Percentiles rank a stretch among this genome's conserved stretches.
These are phyloP conservation scores for Linnemannia zychae DNA, from an alignment of 192 early-diverging fungal genomes.

Conservation along the genomic window DNA sequence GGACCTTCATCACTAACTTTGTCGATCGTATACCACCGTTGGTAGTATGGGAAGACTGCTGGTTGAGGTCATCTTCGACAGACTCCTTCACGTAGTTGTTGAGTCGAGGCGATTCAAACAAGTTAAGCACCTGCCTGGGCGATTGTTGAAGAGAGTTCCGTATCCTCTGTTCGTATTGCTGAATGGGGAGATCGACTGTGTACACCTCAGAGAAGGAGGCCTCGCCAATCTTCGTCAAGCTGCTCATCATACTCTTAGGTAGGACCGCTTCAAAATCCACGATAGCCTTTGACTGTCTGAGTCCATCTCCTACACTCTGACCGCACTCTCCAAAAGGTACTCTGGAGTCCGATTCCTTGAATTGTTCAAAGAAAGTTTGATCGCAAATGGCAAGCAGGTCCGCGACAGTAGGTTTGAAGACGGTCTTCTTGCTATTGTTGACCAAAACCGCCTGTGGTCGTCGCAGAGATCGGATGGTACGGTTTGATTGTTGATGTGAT, in stretches of 20 bases:
- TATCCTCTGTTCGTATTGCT: neutral
- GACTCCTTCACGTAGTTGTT: slow-evolving; percentile 26
- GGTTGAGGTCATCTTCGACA: slow-evolving; percentile 29
- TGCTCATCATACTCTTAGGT: slow-evolving; percentile 14
- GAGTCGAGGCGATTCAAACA: slow-evolving; percentile 34
- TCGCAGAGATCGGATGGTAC: slow-evolving; percentile 21
- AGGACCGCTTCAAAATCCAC: slow-evolving; percentile 45
- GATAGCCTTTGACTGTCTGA: neutral
- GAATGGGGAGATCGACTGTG: slow-evolving; percentile 43
- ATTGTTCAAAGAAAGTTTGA: slow-evolving; percentile 45
- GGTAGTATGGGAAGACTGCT: slow-evolving; percentile 48
- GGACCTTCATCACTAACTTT: slow-evolving; percentile 82
- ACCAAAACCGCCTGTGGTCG: slow-evolving; percentile 29
- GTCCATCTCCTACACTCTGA: neutral
- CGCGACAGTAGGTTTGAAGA: slow-evolving; percentile 30
- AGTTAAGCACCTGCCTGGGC: neutral
- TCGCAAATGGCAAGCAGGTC: slow-evolving; percentile 43
- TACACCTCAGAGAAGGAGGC: slow-evolving; percentile 91
- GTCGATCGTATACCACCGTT: slow-evolving; percentile 33
- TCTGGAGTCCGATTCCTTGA: neutral
- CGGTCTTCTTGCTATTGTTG: slow-evolving; percentile 7
- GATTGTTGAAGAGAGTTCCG: neutral
- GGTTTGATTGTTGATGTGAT: neutral
- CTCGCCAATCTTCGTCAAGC: slow-evolving; percentile 81
- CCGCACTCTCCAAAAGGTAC: neutral